Conservation (phyloP, 805 yeast species). For the Ogataea glucozyma region DNA sequence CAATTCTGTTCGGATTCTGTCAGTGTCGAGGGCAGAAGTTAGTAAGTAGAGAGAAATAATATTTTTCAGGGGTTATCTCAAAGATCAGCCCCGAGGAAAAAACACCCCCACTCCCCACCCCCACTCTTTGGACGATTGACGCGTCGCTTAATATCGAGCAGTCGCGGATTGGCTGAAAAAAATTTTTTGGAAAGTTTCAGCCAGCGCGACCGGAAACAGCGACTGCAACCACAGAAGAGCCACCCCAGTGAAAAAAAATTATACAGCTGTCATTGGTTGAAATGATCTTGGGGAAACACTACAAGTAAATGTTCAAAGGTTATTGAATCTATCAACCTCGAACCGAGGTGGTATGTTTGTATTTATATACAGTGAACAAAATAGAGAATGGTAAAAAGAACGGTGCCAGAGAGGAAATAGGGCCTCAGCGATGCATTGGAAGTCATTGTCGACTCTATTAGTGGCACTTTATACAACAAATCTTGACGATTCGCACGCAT, state of each 20-base stretch:
- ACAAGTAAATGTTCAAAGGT: too few species aligned
- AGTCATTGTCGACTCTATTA: constrained; percentile 15
- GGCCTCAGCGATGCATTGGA: too few species aligned
- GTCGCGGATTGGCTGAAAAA: background rate
- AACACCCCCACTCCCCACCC: too few species aligned
- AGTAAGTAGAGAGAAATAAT: background rate
- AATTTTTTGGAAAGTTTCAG: background rate
- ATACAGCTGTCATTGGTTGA: constrained; percentile 8
- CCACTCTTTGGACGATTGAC: constrained; percentile 14
- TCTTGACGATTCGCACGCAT: background rate
- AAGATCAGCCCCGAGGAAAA: too few species aligned
- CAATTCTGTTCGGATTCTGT: constrained; percentile 50
- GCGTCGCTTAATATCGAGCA: constrained; percentile 4
- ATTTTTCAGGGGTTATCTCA: constrained; percentile 8
- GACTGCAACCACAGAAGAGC: background rate
- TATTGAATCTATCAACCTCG: constrained; percentile 3
- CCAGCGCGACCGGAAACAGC: background rate
- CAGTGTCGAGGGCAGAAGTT: constrained; percentile 7
- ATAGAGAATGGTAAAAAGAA: background rate
- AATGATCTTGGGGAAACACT: too few species aligned
- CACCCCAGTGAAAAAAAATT: constrained; percentile 5
- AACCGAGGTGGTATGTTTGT: constrained; percentile 1
- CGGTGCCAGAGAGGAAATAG: background rate
- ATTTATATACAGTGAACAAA: constrained; percentile 5
- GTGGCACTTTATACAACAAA: constrained; percentile 9